Conservation (phyloP, 2,329 filamentous ascomycete genomes). For the Phialocephala subalpina region DNA sequence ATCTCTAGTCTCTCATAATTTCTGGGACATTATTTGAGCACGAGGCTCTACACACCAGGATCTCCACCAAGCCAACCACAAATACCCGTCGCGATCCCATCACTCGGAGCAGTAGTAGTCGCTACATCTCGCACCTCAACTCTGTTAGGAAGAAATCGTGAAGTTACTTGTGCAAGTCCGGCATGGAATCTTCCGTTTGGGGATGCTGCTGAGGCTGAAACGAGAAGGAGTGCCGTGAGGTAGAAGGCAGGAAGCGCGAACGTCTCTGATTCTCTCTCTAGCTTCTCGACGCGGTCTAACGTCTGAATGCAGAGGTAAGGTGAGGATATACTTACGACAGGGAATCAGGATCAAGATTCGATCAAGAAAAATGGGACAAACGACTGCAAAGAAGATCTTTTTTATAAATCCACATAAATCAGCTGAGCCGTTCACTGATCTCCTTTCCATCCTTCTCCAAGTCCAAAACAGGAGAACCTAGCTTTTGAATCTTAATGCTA, state of each 20-base stretch:
- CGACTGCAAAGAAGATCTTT: too few relatives aligned
- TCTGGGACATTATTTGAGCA: too few relatives aligned
- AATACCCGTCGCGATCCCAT: not conserved
- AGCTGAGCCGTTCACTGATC: too few relatives aligned
- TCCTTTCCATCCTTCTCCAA: too few relatives aligned
- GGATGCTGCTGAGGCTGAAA: not conserved
- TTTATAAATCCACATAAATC: too few relatives aligned
- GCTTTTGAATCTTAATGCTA: too few relatives aligned
- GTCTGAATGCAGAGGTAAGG: too few relatives aligned
- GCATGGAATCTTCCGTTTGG: not conserved
- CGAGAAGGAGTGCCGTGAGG: not conserved
- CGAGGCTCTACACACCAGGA: not conserved
- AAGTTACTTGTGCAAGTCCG: not conserved
- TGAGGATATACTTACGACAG: too few relatives aligned
- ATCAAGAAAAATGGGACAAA: too few relatives aligned
- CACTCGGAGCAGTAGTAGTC: not conserved
- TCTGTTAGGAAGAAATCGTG: not conserved
- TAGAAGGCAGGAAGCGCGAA: not conserved
- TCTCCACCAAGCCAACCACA: not conserved
- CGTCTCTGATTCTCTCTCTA: not conserved
- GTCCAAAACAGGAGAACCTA: too few relatives aligned
- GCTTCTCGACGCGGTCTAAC: too few relatives aligned
- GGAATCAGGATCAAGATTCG: too few relatives aligned
- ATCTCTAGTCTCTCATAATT: not conserved
- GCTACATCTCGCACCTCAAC: not conserved